Evolutionary conservation across 495 filamentous ascomycete species (phyloP), one percentile per base, ranked within the genome.

Genomic region (Lineolata rhizophorae): DNA sequence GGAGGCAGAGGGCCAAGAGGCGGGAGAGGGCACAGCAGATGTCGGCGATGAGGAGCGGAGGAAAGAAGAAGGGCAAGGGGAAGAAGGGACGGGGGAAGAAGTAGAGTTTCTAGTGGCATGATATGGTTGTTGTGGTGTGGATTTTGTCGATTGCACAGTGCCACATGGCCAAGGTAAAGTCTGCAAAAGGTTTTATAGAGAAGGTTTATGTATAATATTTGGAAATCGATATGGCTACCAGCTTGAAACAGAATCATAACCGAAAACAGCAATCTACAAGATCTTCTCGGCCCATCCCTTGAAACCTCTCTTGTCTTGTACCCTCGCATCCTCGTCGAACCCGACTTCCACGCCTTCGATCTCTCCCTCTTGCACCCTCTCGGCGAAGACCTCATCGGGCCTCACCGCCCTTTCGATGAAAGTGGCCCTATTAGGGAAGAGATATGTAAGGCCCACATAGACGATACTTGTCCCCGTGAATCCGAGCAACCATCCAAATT

Each of bases 401-500:
- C 41, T 39, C 15, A 49, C 37, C 26, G 43, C 41, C 35, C 30
- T 35, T 15, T 44, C 49, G 9, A 68, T 45, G 31, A 58, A 34
- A 9, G 54, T 52, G 37, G 56, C 54, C 11, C 14, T 28, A 0
- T 44, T 47, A 9, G 56, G 58, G 21, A 55, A 65, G 3, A 44
- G 21, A 32, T 42, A 42, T 10, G 48, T 52, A 16, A 67, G 34
- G 3, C 25, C 45, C 5, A 59, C 27, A 47, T 69, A 68, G 0
- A 66, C 50, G 11, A 55, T n/a, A 18, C 48, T 52, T 5, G 58
- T 61, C 2, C 40, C 50, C 8, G 57, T 44, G 39, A 69, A 68
- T 2, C 65, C 64, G 6, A 68, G 35, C 10, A 69, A 30, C 64
- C 65, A 69, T 0, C 63, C 62, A 42, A 68, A 68, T 31, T 62